Conservation (phyloP, 257 asterid species). For the Cynanchum wilfordii region DNA sequence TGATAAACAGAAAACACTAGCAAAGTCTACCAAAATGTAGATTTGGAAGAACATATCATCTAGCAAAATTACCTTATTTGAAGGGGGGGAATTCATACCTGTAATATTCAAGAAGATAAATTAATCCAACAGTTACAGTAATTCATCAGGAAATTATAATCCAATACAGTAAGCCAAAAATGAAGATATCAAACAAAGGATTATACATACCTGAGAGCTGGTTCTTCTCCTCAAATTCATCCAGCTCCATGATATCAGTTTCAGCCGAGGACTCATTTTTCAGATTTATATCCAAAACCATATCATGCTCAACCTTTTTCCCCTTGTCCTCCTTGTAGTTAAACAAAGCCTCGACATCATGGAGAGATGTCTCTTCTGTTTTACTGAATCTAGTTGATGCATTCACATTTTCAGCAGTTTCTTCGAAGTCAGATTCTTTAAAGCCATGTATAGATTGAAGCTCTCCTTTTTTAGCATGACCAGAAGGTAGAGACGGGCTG, state of each 20-base stretch:
- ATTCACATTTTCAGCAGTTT: conserved; percentile 20
- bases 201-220: conserved; percentile 31
- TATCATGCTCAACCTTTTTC: conserved; percentile 8
- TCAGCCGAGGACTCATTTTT: conserved; percentile 75
- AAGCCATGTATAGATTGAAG: conserved; percentile 39
- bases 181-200: background rate
- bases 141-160: background rate
- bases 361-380: background rate
- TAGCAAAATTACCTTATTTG: conserved; percentile 50
- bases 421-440: conserved; percentile 36
- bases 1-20: background rate
- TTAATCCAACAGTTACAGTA: conserved; percentile 3
- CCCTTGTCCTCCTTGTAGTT: background rate
- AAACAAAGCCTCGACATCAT: conserved; percentile 1
- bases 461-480: conserved; percentile 33
- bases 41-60: conserved; percentile 5
- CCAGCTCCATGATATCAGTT: conserved; percentile 55
- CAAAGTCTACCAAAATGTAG: background rate
- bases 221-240: conserved; percentile 33
- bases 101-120: conserved; percentile 31
- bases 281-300: conserved; percentile 24
- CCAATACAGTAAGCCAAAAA: background rate
- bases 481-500: conserved; percentile 24
- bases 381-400: background rate
- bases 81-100: conserved; percentile 45